These are phyloP conservation scores for Acacia pycnantha DNA, from an alignment of 331 rosid genomes.

Conservation along the genomic window DNA sequence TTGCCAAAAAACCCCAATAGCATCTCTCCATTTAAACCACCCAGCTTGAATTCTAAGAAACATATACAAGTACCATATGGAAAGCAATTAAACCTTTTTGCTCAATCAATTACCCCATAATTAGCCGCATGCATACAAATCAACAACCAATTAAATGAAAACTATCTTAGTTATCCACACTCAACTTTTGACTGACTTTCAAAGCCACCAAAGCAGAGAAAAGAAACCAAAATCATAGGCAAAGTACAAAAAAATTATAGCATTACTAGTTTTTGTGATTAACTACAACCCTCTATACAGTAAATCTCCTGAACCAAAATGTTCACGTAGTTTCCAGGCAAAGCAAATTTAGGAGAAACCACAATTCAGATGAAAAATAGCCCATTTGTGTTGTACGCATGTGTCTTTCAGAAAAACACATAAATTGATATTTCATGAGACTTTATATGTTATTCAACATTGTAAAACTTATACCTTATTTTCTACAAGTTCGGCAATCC, in stretches of 20 bases:
- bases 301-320: background rate
- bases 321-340: background rate
- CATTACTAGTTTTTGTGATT: background rate
- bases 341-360: background rate
- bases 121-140: background rate
- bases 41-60: no score
- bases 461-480: constrained; percentile 65
- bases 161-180: background rate
- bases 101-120: background rate
- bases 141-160: background rate
- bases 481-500: constrained; percentile 97
- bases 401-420: background rate
- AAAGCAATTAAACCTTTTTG: background rate
- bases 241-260: background rate
- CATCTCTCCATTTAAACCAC: background rate
- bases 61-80: background rate
- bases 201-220: background rate
- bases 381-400: background rate
- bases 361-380: background rate
- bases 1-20: background rate
- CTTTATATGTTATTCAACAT: background rate
- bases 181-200: background rate
- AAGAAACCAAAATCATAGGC: background rate
- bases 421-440: constrained; percentile 6
- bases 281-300: background rate